Evolutionary conservation across 2,329 filamentous ascomycete genomes (phyloP), one percentile per base, ranked within the genome.

Genomic region (Cyphellophora attinorum): DNA sequence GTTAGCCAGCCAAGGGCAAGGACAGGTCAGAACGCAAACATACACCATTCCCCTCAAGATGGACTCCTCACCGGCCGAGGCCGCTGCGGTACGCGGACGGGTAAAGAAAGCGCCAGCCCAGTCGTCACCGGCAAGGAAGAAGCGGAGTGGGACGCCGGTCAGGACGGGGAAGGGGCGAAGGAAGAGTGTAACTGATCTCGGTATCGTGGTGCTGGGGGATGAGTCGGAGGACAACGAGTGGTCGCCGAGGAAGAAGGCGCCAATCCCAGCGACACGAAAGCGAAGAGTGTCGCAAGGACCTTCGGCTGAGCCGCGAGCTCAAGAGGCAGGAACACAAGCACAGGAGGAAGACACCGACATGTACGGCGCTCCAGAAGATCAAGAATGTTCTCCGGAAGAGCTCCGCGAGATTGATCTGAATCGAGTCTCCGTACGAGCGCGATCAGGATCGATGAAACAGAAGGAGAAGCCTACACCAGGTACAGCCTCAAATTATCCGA

Each of bases 21-120:
- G 13, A 34, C 21, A 54, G 21, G n/a, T 25, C 21, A 8, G 8
- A 8, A 40, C 59, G 4, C 54, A 47, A 19, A 63, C 60, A 6
- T 59, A 52, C 6, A 64, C 57, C 41, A 44, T 66, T 12, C 62
- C 63, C 1, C 46, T 65, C 37, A 64, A 61, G 34, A 57, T 35
- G 14, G 32, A 38, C 13, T 38, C 30, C 5, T 30, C 40, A 6
- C 35, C 37, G 5, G 19, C 11, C 10, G 31, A 36, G 11, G n/a
- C 11, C 3, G n/a, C 17, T 8, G 31, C 19, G 11, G 5, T 11
- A 4, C 16, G 27, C 16, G 15, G 27, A 11, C 29, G 37, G 33
- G 41, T 33, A n/a, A 31, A 33, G 16, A 36, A 31, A 14, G 19
- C 37, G 5, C n/a, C n/a, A n/a, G n/a, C n/a, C n/a, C 27, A 33